phyloP scores from a whole-genome alignment of 2,329 filamentous ascomycete species.

The Penicillium decumbens region DNA sequence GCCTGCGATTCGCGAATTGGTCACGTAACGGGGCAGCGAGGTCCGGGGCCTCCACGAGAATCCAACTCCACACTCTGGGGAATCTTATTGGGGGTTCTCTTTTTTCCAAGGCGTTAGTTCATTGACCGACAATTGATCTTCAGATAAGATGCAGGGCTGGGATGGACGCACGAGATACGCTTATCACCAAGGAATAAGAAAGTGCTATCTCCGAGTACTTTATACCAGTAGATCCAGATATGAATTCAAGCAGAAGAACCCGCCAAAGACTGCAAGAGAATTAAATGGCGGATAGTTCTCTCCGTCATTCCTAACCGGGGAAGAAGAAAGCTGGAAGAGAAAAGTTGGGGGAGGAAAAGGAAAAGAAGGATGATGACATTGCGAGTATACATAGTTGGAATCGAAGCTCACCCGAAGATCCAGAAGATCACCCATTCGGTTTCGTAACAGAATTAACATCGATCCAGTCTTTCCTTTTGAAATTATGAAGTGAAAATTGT shows the following conservation, averaged over 20 bases:
- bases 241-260: conserved; percentile 16
- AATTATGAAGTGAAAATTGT: conserved; percentile 23
- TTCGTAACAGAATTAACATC: conserved; percentile 20
- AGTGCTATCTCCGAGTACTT: conserved; percentile 14
- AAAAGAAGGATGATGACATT: neutral
- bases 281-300: conserved; percentile 27
- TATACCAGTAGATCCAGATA: neutral
- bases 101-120: neutral
- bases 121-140: neutral
- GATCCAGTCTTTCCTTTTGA: neutral
- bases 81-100: neutral
- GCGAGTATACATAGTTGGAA: neutral
- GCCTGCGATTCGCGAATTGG: conserved; percentile 13
- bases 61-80: neutral
- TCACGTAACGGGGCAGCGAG: conserved; percentile 15
- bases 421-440: conserved; percentile 23
- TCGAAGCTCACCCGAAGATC: conserved; percentile 3
- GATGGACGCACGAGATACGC: conserved; percentile 20
- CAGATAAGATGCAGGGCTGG: neutral
- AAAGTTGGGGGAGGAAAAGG: neutral
- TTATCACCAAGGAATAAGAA: conserved; percentile 21
- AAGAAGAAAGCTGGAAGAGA: neutral
- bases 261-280: conserved; percentile 29
- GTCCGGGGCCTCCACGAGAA: conserved; percentile 8
- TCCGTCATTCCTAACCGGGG: conserved; percentile 27